Base-by-base conservation (phyloP, 768 basidiomycete genomes). In the Trametes cubensis region DNA sequence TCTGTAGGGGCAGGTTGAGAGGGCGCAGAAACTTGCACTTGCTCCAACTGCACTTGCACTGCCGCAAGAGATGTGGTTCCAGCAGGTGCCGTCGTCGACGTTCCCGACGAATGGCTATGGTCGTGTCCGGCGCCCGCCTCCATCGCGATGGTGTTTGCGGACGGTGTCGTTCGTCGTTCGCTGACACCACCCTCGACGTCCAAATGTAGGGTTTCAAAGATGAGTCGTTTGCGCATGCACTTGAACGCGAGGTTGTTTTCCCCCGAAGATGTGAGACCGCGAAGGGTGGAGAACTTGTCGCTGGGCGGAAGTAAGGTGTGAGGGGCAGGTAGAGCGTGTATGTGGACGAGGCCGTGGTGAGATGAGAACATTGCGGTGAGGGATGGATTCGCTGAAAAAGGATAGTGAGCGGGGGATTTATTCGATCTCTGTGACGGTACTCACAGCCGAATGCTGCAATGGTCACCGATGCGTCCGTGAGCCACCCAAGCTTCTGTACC, bases 201-300 rank as follows among this genome's bases (percentile, higher is more conserved):
- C 25, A 96, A 78, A 74, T 96, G 94, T 61, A 98, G 78, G 25
- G 94, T 98, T 77, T 98, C 96, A 67, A 98, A 85, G 21, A 95
- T 77, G 59, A 98, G 80, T 51, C 94, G 79, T 71, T 91, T 94
- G 67, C 95, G 80, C 69, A 88, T 97, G 70, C 92, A 90, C 72
- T 88, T 91, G 82, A 98, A 99, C 14, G 90, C 94, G 8, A 99
- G 81, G 69, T 98, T 98, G 75, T 98, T 98, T 73, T 98, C 95
- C 8, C 95, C 91, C 23, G 84, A 81, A 2, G 83, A 81, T 46
- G 83, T 83, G 50, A 96, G 78, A 14, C 94, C 95, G 13, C 96
- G 88, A 47, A 99, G 80, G 6, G 84, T 81, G 6, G 95, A 98
- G 63, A 86, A 86, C 66, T 84, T 88, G 67, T 94, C 89, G 60